phyloP scores from a whole-genome alignment of 108 stramenopile species.

The Cyclotella cryptica region DNA sequence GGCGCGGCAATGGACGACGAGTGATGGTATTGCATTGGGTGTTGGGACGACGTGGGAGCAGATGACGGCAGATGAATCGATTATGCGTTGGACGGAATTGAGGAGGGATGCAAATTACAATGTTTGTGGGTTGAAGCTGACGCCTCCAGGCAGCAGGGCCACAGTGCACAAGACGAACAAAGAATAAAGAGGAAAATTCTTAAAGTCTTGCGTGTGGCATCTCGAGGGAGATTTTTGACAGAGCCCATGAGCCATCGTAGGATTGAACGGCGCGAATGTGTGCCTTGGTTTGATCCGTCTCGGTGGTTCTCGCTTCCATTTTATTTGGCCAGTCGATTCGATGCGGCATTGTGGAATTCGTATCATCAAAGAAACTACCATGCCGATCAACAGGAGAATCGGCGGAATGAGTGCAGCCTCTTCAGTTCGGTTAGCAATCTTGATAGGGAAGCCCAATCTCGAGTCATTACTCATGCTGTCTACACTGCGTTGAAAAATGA shows the following conservation, averaged over 20 bases:
- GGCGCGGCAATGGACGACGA: constrained; percentile 3
- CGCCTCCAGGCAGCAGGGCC: neutral
- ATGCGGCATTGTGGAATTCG: constrained; percentile 72
- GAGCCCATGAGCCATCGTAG: neutral
- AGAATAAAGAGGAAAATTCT: constrained; percentile 22
- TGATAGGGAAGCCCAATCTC: neutral
- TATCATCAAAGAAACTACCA: constrained; percentile 37
- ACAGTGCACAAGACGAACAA: neutral
- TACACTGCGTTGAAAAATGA: no score
- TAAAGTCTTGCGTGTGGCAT: constrained; percentile 24
- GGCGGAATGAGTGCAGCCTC: constrained; percentile 11
- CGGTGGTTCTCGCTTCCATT: constrained; percentile 80
- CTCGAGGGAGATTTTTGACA: constrained; percentile 44
- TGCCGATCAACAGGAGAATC: neutral
- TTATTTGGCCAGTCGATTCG: constrained; percentile 79
- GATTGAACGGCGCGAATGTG: constrained; percentile 7
- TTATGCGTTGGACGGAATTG: constrained; percentile 31
- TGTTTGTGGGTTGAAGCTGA: neutral
- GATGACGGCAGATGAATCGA: constrained; percentile 30
- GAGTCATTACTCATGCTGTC: no score
- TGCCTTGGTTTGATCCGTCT: constrained; percentile 77
- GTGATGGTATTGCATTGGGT: constrained; percentile 24
- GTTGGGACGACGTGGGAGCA: constrained; percentile 29
- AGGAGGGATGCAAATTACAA: constrained; percentile 9
- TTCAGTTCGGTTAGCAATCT: constrained; percentile 20